Base-by-base conservation (phyloP, 306 rosid genomes). In the Sicyos baderoa region DNA sequence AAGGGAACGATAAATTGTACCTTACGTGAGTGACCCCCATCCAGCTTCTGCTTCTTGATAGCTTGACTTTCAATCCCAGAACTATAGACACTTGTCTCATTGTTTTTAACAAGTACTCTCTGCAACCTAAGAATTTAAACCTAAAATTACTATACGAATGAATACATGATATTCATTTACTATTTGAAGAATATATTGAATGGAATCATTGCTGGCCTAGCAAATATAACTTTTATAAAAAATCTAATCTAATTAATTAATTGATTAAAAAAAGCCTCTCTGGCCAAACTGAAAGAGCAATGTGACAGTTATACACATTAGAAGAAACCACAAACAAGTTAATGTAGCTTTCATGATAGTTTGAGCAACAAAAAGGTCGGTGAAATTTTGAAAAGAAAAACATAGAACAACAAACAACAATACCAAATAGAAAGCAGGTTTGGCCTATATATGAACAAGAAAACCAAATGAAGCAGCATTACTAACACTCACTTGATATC, bases 21-120 rank as follows among this genome's bases (percentile, higher is more conserved):
- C 97, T 86, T 94, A 42, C 42, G 85, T 74, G 81, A 83, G 79
- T 76, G 85, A 70, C 97, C 99, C 52, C 86, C 85, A 61, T 94
- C 99, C 75, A 94, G 80, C 80, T 88, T 94, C 78, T 90, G 99
- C 67, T 95, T 83, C 86, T 94, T 94, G 63, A 88, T 71, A 77
- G 99, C 87, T 82, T 90, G 97, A 72, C 68, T 81, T 86, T 88
- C 97, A 23, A 76, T 81, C 54, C 82, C 95, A 52, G 87, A 70
- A 45, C 70, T 74, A 72, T 79, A 76, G 22, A 78, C 63, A 80
- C 79, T 78, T 80, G 77, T 76, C 72, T 86, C 93, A 49, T 74
- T 76, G 81, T 80, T 77, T 64, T 83, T 83, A 73, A 76, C 76
- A 29, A 59, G 79, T 61, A 62, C 79, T 78, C 79, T 85, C 80